These are phyloP conservation scores for Penicillium sp. DNA, from an alignment of 2,329 filamentous ascomycete genomes.

Conservation along the genomic window DNA sequence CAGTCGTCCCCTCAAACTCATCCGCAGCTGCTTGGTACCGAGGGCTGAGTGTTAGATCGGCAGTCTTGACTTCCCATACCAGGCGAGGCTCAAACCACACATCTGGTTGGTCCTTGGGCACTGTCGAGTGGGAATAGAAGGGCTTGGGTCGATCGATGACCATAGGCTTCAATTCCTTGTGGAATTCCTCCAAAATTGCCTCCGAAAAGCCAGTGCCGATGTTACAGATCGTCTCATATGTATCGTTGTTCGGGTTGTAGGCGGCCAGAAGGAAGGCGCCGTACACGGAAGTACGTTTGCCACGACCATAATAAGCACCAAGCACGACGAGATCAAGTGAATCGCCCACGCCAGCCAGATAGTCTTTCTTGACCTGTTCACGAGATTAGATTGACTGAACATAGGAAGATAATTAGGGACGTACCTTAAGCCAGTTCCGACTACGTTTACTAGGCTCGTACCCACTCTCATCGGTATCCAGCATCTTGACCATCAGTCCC, in stretches of 20 bases:
- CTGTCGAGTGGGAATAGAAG: conserved; percentile 84
- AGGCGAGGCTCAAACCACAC: conserved; percentile 95
- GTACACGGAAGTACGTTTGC: conserved; percentile 93
- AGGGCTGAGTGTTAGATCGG: conserved; percentile 88
- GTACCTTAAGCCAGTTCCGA: conserved; percentile 95
- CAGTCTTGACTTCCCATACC: conserved; percentile 98
- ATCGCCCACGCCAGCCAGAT: conserved; percentile 89
- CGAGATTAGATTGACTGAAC: neutral
- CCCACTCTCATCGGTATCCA: conserved; percentile 86
- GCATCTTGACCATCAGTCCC: conserved; percentile 99
- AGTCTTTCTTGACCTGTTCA: conserved; percentile 89
- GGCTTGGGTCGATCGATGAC: conserved; percentile 90
- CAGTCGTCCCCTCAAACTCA: conserved; percentile 71
- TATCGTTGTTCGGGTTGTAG: conserved; percentile 77
- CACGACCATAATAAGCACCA: conserved; percentile 89
- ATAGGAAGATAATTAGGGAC: conserved; percentile 2
- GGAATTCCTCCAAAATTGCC: conserved; percentile 83
- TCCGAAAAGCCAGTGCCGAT: conserved; percentile 98
- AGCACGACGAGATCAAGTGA: conserved; percentile 95
- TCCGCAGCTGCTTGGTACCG: conserved; percentile 88
- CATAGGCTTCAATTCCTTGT: conserved; percentile 71
- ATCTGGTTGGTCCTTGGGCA: conserved; percentile 90
- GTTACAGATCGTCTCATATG: conserved; percentile 95
- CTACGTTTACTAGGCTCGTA: conserved; percentile 96
- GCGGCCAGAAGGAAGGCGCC: conserved; percentile 94